Conservation (phyloP, 192 early-diverging fungal genomes). For the Mortierella alpina region DNA sequence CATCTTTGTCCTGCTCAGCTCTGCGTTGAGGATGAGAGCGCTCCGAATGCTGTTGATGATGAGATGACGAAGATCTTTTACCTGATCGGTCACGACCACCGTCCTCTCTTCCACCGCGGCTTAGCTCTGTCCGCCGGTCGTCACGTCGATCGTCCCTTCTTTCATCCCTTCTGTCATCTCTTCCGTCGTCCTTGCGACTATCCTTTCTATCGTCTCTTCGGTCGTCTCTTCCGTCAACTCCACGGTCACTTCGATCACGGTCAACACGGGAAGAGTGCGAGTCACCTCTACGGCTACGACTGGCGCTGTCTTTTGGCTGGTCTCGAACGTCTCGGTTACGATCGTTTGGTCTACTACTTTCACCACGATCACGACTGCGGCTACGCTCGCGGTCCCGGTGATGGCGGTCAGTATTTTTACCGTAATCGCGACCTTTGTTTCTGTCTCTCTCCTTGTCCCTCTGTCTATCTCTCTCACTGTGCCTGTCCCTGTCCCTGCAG, state of each 20-base stretch:
- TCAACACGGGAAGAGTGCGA: constrained; percentile 20
- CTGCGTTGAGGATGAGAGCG: not conserved
- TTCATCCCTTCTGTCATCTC: constrained; percentile 17
- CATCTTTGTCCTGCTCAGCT: not conserved
- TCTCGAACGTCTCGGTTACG: constrained; percentile 11
- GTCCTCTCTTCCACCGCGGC: not conserved
- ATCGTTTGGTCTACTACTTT: not conserved
- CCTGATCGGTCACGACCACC: not conserved
- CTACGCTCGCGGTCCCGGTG: constrained; percentile 3
- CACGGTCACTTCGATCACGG: constrained; percentile 15
- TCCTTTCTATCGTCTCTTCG: constrained; percentile 13
- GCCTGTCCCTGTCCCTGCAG: not conserved
- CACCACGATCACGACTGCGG: constrained; percentile 8
- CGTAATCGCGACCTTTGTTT: constrained; percentile 4
- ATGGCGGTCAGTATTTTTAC: not conserved
- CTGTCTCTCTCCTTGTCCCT: constrained; percentile 3
- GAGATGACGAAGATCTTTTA: not conserved
- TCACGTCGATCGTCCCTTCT: constrained; percentile 6
- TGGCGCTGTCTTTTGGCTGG: constrained; percentile 9
- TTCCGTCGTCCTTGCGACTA: constrained; percentile 7
- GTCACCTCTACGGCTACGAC: constrained; percentile 6
- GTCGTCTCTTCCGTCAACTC: constrained; percentile 14
- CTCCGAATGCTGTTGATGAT: constrained; percentile 12
- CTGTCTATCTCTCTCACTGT: constrained; percentile 9
- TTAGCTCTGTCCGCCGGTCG: not conserved